Evolutionary conservation across 1,139 yeast genomes (phyloP).

Genomic region (Geotrichum phurueaensis): DNA sequence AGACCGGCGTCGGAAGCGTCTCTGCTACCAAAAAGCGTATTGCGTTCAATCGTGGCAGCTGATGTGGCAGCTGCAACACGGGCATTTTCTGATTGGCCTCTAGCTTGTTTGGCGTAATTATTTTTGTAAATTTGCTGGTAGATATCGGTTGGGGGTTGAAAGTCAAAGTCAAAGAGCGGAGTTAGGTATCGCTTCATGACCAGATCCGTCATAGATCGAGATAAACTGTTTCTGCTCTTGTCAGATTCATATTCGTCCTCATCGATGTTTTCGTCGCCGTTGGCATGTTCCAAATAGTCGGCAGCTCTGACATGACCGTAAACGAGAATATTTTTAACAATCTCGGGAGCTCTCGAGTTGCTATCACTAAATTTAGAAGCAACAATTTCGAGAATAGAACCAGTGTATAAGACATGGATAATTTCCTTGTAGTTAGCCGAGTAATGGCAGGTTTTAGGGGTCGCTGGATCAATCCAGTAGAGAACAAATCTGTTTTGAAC

Average conservation of each 20-base stretch:
- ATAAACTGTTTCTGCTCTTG: slow-evolving; percentile 31
- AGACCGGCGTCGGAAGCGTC: slow-evolving; percentile 24
- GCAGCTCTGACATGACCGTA: slow-evolving; percentile 58
- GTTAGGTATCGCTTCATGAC: slow-evolving; percentile 56
- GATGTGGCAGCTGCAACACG: slow-evolving; percentile 32
- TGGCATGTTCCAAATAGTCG: slow-evolving; percentile 47
- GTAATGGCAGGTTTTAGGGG: slow-evolving; percentile 45
- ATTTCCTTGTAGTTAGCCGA: slow-evolving; percentile 61
- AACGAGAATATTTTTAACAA: slow-evolving; percentile 63
- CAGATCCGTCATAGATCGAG: slow-evolving; percentile 40
- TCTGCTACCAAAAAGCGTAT: slow-evolving; percentile 33
- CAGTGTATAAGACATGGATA: slow-evolving; percentile 62
- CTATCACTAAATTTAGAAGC: slow-evolving; percentile 39
- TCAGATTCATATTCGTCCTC: slow-evolving; percentile 22
- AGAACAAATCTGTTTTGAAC: slow-evolving; percentile 39
- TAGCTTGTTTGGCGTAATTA: slow-evolving; percentile 21
- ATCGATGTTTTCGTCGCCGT: slow-evolving; percentile 27
- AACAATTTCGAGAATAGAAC: slow-evolving; percentile 60
- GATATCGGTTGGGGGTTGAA: slow-evolving; percentile 36
- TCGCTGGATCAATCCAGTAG: slow-evolving; percentile 38
- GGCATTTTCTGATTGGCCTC: slow-evolving; percentile 29
- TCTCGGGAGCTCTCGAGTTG: slow-evolving; percentile 46
- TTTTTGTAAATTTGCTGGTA: slow-evolving; percentile 25
- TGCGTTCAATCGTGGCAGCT: slow-evolving; percentile 53
- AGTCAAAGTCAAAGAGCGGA: slow-evolving; percentile 40